Percentiles rank a stretch among this genome's conserved stretches.
These are phyloP conservation scores for Nothophaeocryptopus gaeumannii DNA, from an alignment of 2,329 filamentous ascomycete species.

Conservation along the genomic window DNA sequence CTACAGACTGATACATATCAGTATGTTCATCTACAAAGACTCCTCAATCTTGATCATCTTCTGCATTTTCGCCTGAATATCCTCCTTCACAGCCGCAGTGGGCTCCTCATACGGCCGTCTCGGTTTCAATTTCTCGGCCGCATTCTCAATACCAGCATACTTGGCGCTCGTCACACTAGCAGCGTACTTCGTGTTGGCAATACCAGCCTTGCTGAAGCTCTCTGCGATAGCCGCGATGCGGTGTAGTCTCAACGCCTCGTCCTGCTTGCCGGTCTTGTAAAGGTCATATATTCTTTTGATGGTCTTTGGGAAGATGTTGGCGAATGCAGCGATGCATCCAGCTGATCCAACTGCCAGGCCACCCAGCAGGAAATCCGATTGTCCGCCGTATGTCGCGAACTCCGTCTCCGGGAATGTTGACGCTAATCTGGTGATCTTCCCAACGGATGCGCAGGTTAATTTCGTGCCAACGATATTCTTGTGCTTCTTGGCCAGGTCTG, in stretches of 20 bases:
- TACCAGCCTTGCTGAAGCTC: slow-evolving; percentile 61
- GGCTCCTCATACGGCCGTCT: slow-evolving; percentile 59
- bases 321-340: slow-evolving; percentile 58
- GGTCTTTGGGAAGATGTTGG: slow-evolving; percentile 53
- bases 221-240: slow-evolving; percentile 60
- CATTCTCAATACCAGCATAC: slow-evolving; percentile 58
- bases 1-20: not conserved
- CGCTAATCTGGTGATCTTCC: slow-evolving; percentile 65
- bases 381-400: slow-evolving; percentile 69
- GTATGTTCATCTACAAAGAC: slow-evolving; percentile 21
- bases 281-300: slow-evolving; percentile 57
- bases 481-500: slow-evolving; percentile 53
- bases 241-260: slow-evolving; percentile 59
- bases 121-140: slow-evolving; percentile 57
- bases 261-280: slow-evolving; percentile 53
- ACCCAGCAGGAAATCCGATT: slow-evolving; percentile 66
- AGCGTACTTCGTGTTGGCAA: slow-evolving; percentile 64
- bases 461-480: slow-evolving; percentile 67
- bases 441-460: slow-evolving; percentile 71
- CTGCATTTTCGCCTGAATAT: slow-evolving; percentile 41
- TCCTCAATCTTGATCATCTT: slow-evolving; percentile 44
- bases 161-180: slow-evolving; percentile 58
- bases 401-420: slow-evolving; percentile 49
- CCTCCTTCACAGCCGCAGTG: slow-evolving; percentile 44
- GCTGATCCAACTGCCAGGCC: slow-evolving; percentile 53